Conservation (phyloP, 2,329 filamentous ascomycete genomes). For the Diaporthe amygdali region DNA sequence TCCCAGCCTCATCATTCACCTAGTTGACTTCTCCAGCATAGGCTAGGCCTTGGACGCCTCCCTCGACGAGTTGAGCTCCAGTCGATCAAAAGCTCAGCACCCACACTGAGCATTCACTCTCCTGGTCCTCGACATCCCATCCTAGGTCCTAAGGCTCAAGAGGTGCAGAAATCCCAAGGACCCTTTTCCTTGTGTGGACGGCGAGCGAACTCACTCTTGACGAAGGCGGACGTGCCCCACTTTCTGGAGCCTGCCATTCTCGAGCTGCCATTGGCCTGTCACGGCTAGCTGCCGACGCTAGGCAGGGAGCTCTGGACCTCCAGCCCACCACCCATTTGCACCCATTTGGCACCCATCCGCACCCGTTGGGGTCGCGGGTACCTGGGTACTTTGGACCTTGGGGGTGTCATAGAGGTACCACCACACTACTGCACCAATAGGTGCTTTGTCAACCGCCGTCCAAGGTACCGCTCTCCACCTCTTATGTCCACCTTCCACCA, state of each 20-base stretch:
- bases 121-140: too few species aligned
- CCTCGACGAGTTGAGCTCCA: too few species aligned
- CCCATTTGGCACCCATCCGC: too few species aligned
- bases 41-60: too few species aligned
- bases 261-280: not conserved
- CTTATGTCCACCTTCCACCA: not conserved
- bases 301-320: not conserved
- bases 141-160: too few species aligned
- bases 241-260: not conserved
- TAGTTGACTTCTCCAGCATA: too few species aligned
- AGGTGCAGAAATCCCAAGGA: too few species aligned
- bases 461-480: not conserved
- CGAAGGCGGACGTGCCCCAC: not conserved
- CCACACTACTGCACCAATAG: not conserved
- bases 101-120: too few species aligned
- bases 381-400: not conserved
- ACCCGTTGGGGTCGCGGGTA: not conserved
- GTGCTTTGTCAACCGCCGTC: not conserved
- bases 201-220: not conserved
- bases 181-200: too few species aligned
- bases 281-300: slow-evolving; percentile 20
- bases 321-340: not conserved
- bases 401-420: too few species aligned
- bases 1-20: too few species aligned
- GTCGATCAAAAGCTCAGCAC: too few species aligned